These are phyloP conservation scores for Chamaecrista fasciculata DNA, from an alignment of 306 rosid genomes.

Conservation along the genomic window DNA sequence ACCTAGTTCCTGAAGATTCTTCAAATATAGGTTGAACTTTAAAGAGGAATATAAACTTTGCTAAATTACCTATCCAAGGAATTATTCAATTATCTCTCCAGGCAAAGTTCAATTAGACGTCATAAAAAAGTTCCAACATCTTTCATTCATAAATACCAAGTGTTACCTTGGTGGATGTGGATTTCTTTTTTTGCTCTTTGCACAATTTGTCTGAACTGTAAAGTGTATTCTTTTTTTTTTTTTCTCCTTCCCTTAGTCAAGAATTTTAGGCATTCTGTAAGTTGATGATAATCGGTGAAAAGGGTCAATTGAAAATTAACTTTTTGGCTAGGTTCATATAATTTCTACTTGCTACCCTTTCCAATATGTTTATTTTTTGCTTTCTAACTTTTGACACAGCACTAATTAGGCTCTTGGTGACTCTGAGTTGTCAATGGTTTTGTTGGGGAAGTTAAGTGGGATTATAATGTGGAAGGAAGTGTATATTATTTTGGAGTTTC, in stretches of 20 bases:
- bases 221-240: conserved; percentile 11
- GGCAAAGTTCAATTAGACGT: conserved; percentile 7
- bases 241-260: conserved; percentile 15
- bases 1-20: neutral
- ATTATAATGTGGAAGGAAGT: neutral
- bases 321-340: neutral
- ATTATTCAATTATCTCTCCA: conserved; percentile 18
- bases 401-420: neutral
- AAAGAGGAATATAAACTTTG: conserved; percentile 29
- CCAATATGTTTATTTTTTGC: neutral
- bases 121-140: conserved; percentile 21
- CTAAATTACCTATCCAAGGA: conserved; percentile 19
- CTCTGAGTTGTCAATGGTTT: neutral
- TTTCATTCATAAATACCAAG: conserved; percentile 28
- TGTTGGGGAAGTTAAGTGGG: neutral
- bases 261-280: neutral
- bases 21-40: conserved; percentile 22
- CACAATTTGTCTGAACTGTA: conserved; percentile 16
- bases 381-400: neutral
- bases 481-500: neutral
- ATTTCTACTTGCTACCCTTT: neutral
- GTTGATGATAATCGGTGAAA: conserved; percentile 8
- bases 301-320: neutral
- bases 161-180: neutral
- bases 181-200: conserved; percentile 4